Base-by-base conservation (phyloP, 305 asterid genomes). In the Ajuga reptans region DNA sequence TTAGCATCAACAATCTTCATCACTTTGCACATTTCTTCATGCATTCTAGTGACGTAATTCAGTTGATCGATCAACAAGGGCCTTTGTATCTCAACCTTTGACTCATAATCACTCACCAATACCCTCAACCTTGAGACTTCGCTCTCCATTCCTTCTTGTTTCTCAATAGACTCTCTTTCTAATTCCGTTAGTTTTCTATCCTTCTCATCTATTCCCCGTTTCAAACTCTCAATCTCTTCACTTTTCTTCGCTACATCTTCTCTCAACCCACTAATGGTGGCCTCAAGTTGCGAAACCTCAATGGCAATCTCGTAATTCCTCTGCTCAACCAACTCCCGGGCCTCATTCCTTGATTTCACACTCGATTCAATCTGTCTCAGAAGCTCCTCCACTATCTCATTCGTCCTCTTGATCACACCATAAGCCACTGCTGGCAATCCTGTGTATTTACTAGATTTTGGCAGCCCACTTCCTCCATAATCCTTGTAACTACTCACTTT, bases 241-340 rank as follows among this genome's bases (percentile, higher is more conserved):
- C 34, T 71, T 74, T 80, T 87, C 83, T 83, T 84, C 0, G 78
- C 75, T 39, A 80, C 80, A 64, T 92, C 97, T 65, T 88, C 98
- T 81, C 87, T 84, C 81, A 87, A 82, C 76, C 84, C 83, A 78
- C 92, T 75, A 66, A 92, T 90, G 0, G 85, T 81, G 1, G 98
- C 89, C 82, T 88, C 97, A 7, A 92, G 89, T 63, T 90, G 87
- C 0, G 98, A 92, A 77, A 92, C 95, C 82, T 92, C 96, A 74
- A 92, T 90, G 24, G 98, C 98, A 71, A 92, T 88, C 83, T 88
- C 96, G 18, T 88, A 92, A 80, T 92, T 92, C 80, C 98, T 84
- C 76, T 87, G 97, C 27, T 90, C 96, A 78, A 92, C 84, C 77
- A 50, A 72, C 68, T 87, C 97, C 31, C 94, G 80, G 1, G 98